Percentiles rank a stretch among this genome's conserved stretches.
These are phyloP conservation scores for Silene uniflora DNA, from an alignment of 148 eudicot species.

Conservation along the genomic window DNA sequence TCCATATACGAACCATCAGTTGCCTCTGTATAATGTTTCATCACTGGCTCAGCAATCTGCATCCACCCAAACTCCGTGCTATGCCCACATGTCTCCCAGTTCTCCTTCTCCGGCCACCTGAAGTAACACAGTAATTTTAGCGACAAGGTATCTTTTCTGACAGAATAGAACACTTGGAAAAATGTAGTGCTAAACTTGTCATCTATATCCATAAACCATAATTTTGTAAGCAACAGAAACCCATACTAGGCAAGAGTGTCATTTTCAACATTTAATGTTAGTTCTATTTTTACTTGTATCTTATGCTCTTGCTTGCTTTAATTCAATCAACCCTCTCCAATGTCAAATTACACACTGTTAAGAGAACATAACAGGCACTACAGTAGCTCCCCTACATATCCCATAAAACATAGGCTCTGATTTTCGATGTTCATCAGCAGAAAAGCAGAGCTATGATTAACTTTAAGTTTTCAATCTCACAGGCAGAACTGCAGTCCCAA, in stretches of 20 bases:
- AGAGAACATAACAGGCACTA: no score
- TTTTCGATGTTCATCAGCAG: no score
- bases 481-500: no score
- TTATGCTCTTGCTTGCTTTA: background rate
- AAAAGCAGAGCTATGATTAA: no score
- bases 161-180: no score
- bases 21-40: conserved; percentile 64
- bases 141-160: no score
- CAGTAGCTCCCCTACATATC: no score
- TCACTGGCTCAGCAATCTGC: conserved; percentile 71
- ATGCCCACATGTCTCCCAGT: conserved; percentile 54
- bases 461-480: no score
- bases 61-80: conserved; percentile 24
- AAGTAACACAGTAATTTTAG: background rate
- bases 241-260: background rate
- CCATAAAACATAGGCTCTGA: no score
- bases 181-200: no score
- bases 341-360: no score
- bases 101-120: background rate
- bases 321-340: no score
- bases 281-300: background rate
- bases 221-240: conserved; percentile 7
- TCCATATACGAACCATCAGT: conserved; percentile 76
- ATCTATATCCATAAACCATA: conserved; percentile 33
- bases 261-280: background rate